A percentile compares a stretch with the other conserved stretches of the same genome.
These are phyloP conservation scores for Pseudonitzschia pungens DNA, from an alignment of 108 stramenopile species.

Conservation along the genomic window DNA sequence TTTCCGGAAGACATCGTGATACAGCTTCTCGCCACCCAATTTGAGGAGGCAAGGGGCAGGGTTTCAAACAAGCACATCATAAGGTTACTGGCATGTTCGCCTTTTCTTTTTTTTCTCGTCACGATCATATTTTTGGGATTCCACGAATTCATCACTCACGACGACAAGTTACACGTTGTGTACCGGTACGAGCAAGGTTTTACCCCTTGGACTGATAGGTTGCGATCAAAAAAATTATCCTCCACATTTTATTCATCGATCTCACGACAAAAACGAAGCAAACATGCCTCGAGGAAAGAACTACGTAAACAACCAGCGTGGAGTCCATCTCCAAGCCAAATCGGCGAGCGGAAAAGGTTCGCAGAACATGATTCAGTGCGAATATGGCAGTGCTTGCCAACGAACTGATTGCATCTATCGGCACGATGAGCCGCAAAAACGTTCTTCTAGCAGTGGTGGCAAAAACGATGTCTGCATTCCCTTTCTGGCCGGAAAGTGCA, in stretches of 20 bases:
- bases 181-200: background rate
- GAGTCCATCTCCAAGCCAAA: constrained; percentile 27
- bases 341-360: constrained; percentile 14
- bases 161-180: too few species aligned
- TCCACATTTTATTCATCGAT: too few species aligned
- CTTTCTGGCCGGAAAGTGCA: constrained; percentile 75
- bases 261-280: background rate
- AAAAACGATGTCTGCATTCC: constrained; percentile 67
- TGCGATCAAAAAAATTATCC: too few species aligned
- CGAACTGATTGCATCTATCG: constrained; percentile 73
- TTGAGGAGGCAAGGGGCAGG: too few species aligned
- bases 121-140: too few species aligned
- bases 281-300: constrained; percentile 53
- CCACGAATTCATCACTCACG: too few species aligned
- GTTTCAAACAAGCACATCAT: background rate
- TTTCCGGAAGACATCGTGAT: background rate
- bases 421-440: constrained; percentile 37
- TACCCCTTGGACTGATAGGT: too few species aligned
- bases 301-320: constrained; percentile 49
- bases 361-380: constrained; percentile 50
- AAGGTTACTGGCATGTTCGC: too few species aligned
- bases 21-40: constrained; percentile 1
- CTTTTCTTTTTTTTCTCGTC: too few species aligned
- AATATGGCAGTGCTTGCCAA: constrained; percentile 68
- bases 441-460: constrained; percentile 24